Evolutionary conservation across 2,329 filamentous ascomycete species (phyloP), one percentile per base, ranked within the genome.

Genomic region (Ophiostoma himal-ulmi): DNA sequence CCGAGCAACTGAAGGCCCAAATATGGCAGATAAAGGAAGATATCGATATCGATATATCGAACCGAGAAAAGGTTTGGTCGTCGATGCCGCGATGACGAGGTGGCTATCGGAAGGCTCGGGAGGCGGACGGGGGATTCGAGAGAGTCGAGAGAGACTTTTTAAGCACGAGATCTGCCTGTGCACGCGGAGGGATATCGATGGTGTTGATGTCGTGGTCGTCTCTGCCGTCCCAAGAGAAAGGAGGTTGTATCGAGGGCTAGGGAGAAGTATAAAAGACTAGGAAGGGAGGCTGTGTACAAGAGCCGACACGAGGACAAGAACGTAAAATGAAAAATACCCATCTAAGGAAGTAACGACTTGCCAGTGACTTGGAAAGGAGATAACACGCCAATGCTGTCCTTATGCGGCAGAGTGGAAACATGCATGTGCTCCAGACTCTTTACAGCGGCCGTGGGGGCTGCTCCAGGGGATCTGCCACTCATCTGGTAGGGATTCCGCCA

Each of bases 331-430:
- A 57, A 57, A 57, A 54, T 17, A 54, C 67, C 11, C 60, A 37
- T 64, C 30, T n/a, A 37, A 34, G 30, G 60, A 37, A 64, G 60
- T 17, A 36, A 64, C 30, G 60, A 37, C 17, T 34, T 30, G 60
- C 20, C 60, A 36, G 34, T 36, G 26, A 62, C 26, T 62, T 17
- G 62, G 64, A 68, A 68, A 70, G 69, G 66, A 68, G 69, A 70
- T 68, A 66, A 70, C 69, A 70, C 69, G 66, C 69, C 69, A 64
- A 52, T 48, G 57, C 64, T 68, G 60, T 57, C 8, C 36, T 52
- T 65, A 30, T 41, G 69, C 66, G 37, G 48, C 54, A 70, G 65
- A 68, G 69, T 68, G 66, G 69, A 70, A 65, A 22, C 20, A 60
- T 48, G 48, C 20, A 36, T 14, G 5, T 66, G 64, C 34, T 67